Evolutionary conservation across 2,329 filamentous ascomycete species (phyloP).

Genomic region (Arthrobotrys conoides): DNA sequence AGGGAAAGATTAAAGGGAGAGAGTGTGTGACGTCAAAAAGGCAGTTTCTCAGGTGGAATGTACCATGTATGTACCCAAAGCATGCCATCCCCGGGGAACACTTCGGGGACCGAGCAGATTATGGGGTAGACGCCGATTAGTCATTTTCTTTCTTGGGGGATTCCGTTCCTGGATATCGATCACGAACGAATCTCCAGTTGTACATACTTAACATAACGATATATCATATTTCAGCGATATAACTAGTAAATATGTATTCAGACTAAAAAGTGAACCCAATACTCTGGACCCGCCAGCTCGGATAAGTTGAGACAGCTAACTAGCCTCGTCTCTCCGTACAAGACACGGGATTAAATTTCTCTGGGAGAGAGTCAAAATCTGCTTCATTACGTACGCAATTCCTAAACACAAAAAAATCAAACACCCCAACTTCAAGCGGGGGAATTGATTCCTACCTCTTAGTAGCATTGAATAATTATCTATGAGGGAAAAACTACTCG

Average conservation of each 20-base stretch:
- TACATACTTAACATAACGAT: constrained; percentile 30
- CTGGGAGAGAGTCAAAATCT: constrained; percentile 1
- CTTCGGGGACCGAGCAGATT: constrained; percentile 34
- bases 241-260: not conserved
- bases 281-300: constrained; percentile 30
- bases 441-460: no score
- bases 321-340: constrained; percentile 15
- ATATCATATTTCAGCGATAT: constrained; percentile 25
- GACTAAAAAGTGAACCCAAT: constrained; percentile 19
- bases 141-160: constrained; percentile 10
- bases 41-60: constrained; percentile 5
- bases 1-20: not conserved
- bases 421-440: constrained; percentile 12
- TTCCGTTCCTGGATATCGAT: constrained; percentile 25
- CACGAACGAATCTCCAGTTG: constrained; percentile 30
- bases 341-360: not conserved
- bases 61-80: constrained; percentile 5
- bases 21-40: constrained; percentile 48
- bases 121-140: constrained; percentile 48
- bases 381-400: constrained; percentile 20
- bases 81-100: not conserved
- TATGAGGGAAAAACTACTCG: not conserved
- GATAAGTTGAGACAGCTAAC: constrained; percentile 23
- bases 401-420: not conserved
- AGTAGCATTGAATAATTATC: no score